Base-by-base conservation (phyloP, 495 filamentous ascomycete genomes). In the Lepidopterella palustris region DNA sequence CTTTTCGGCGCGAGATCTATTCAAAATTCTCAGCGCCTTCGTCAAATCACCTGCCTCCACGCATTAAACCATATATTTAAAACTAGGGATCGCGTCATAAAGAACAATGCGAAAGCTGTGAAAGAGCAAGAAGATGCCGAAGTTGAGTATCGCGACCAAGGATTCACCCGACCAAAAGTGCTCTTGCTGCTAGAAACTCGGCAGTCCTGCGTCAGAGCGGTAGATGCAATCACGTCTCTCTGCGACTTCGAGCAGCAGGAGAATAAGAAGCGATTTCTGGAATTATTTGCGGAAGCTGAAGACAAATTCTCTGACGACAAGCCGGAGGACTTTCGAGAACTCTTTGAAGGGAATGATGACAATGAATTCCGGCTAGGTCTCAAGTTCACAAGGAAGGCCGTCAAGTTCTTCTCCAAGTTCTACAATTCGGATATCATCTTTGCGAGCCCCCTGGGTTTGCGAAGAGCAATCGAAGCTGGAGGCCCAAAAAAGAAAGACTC, bases 361-460 rank as follows among this genome's bases (percentile, higher is more conserved):
- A 93, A 97, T 74, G 89, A 92, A 81, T 98, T 97, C 79, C 82
- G 91, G 20, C 72, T 97, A 0, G 93, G 92, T 26, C 65, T 98
- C 58, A 97, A 97, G 70, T 95, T 98, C 70, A 97, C 93, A 0
- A 82, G 93, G 45, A 96, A 95, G 73, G 93, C 92, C 0, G 78
- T 97, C 67, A 97, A 96, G 70, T 93, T 88, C 70, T 98, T 95
- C 70, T 81, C 92, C 5, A 87, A 92, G 69, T 98, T 98, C 73
- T 97, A 97, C 76, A 89, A 86, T 63, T 96, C 90, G 2, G 93
- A 98, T 70, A 87, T 98, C 67, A 92, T 98, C 57, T 78, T 98
- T 48, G 92, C 88, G 27, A 90, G 86, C 64, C 90, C 93, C 1
- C 76, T 98, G 1, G 93, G 93, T 20, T 75, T 98, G 26, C 87